Evolutionary conservation across 1,284 basidiomycete species (phyloP).

Genomic region (Boletus hoseneyae): DNA sequence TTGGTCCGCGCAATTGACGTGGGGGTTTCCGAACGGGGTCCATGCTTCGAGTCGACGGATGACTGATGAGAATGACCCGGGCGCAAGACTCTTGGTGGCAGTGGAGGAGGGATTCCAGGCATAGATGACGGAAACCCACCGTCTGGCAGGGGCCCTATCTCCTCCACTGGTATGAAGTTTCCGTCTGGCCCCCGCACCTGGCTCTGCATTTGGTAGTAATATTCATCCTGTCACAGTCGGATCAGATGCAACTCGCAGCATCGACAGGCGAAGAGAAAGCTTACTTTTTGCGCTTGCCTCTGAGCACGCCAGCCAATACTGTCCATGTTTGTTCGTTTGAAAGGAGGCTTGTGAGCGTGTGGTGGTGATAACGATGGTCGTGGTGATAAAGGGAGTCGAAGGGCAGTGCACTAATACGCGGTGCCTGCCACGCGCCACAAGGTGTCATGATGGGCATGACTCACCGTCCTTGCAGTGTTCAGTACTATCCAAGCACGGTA

Average conservation of each 20-base stretch:
- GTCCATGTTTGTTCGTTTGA: conserved; percentile 46
- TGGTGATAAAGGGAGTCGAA: neutral
- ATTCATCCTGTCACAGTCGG: conserved; percentile 41
- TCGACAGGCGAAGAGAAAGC: neutral
- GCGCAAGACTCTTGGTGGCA: conserved; percentile 34
- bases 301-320: conserved; percentile 66
- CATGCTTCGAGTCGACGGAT: conserved; percentile 6
- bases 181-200: conserved; percentile 48
- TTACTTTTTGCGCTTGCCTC: conserved; percentile 47
- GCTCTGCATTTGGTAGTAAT: conserved; percentile 28
- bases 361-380: neutral
- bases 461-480: too few relatives aligned
- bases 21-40: conserved; percentile 11
- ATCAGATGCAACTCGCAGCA: conserved; percentile 3
- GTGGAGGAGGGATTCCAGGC: conserved; percentile 30
- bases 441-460: too few relatives aligned
- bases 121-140: conserved; percentile 39
- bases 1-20: conserved; percentile 14
- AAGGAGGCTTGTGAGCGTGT: neutral
- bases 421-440: too few relatives aligned
- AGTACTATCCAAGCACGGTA: too few relatives aligned
- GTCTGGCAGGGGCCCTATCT: conserved; percentile 51
- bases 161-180: conserved; percentile 49
- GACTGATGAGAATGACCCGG: conserved; percentile 9
- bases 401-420: too few relatives aligned